A percentile compares a stretch with the other conserved stretches of the same genome.
These are phyloP conservation scores for Haplosporangium sp. DNA, from an alignment of 371 early-diverging fungal genomes.

Conservation along the genomic window DNA sequence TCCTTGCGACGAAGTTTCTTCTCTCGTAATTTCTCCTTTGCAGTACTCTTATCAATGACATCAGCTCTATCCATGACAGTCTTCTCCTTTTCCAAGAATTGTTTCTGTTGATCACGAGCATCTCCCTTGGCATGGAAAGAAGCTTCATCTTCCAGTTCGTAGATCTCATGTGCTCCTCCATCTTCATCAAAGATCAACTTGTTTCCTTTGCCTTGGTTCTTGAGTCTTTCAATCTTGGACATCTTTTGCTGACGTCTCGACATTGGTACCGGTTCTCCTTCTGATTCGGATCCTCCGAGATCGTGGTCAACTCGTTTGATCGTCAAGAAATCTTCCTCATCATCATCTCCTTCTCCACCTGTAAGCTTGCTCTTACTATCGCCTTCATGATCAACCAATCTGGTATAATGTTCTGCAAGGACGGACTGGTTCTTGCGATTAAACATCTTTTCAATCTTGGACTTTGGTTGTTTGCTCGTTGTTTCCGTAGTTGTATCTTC, in stretches of 20 bases:
- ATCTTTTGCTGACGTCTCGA: slow-evolving; percentile 58
- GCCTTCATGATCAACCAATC: slow-evolving; percentile 75
- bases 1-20: slow-evolving; percentile 78
- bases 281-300: slow-evolving; percentile 57
- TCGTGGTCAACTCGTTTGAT: slow-evolving; percentile 82
- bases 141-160: slow-evolving; percentile 83
- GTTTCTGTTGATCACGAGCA: slow-evolving; percentile 69
- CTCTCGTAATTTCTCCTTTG: slow-evolving; percentile 77
- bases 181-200: slow-evolving; percentile 94
- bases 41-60: slow-evolving; percentile 75
- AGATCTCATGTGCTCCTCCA: slow-evolving; percentile 82
- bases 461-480: slow-evolving; percentile 62
- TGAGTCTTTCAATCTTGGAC: slow-evolving; percentile 83
- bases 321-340: slow-evolving; percentile 84
- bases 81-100: slow-evolving; percentile 74
- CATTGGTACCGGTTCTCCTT: slow-evolving; percentile 23
- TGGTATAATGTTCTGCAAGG: slow-evolving; percentile 91
- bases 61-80: slow-evolving; percentile 79
- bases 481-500: slow-evolving; percentile 15
- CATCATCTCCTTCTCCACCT: slow-evolving; percentile 54
- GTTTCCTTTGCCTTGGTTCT: slow-evolving; percentile 77
- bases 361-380: slow-evolving; percentile 49
- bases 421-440: slow-evolving; percentile 91
- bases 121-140: slow-evolving; percentile 83
- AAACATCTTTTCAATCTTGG: slow-evolving; percentile 93